A percentile compares a stretch with the other conserved stretches of the same genome.
phyloP scores from a whole-genome alignment of 2,329 filamentous ascomycete genomes.

The Biscogniauxia sp. region DNA sequence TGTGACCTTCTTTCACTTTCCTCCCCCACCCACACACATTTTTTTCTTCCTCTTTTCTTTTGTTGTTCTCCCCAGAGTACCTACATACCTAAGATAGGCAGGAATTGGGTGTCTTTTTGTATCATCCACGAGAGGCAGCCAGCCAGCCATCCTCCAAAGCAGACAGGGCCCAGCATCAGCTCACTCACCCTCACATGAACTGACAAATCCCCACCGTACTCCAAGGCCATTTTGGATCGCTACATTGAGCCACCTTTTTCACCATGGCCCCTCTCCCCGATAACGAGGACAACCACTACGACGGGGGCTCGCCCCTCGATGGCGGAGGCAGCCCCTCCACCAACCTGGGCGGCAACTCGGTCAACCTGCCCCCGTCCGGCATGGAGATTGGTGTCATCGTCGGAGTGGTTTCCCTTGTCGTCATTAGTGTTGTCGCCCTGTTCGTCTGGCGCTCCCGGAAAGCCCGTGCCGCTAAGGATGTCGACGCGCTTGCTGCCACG shows the following conservation, averaged over 20 bases:
- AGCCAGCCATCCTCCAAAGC: no score
- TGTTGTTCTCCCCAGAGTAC: neutral
- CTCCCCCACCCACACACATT: neutral
- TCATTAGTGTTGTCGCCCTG: constrained; percentile 23
- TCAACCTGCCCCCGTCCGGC: constrained; percentile 13
- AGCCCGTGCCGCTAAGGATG: constrained; percentile 16
- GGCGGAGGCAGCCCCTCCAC: constrained; percentile 21
- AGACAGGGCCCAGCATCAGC: no score
- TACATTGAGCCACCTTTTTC: neutral
- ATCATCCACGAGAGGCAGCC: no score
- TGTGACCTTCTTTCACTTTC: constrained; percentile 11
- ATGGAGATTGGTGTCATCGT: constrained; percentile 31
- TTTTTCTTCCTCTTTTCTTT: neutral
- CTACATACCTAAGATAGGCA: no score
- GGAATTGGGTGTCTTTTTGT: no score
- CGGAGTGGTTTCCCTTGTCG: constrained; percentile 22
- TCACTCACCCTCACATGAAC: neutral
- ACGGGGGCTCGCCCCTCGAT: constrained; percentile 26
- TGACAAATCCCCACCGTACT: neutral
- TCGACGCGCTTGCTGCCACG: constrained; percentile 1
- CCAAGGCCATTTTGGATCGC: neutral
- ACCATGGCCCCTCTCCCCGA: constrained; percentile 17
- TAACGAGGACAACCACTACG: constrained; percentile 18
- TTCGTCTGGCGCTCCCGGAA: constrained; percentile 30
- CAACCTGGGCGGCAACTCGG: constrained; percentile 12